Percentiles rank a stretch among this genome's conserved stretches.
phyloP scores from a whole-genome alignment of 2,329 filamentous ascomycete species.

The Fusarium vanettenii region DNA sequence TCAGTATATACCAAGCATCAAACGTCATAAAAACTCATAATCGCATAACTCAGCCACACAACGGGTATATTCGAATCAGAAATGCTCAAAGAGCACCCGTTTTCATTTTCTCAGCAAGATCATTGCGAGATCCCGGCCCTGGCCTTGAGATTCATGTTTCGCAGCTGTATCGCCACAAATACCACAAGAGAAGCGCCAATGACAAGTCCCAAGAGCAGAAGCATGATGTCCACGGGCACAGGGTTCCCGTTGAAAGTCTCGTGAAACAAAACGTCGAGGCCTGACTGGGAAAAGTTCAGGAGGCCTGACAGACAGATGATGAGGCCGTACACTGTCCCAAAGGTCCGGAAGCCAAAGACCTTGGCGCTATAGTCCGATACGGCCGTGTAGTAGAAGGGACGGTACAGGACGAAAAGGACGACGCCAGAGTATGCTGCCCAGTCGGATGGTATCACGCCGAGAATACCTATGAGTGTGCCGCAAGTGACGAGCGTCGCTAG shows the following conservation, averaged over 20 bases:
- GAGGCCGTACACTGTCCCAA: constrained; percentile 92
- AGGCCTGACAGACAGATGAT: constrained; percentile 89
- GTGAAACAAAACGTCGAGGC: constrained; percentile 82
- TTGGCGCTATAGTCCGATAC: constrained; percentile 92
- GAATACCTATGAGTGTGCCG: constrained; percentile 79
- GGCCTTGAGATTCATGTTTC: constrained; percentile 46
- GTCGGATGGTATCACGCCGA: constrained; percentile 76
- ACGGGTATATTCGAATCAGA: neutral
- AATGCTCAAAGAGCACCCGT: neutral
- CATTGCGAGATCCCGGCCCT: constrained; percentile 39
- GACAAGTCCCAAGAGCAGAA: constrained; percentile 70
- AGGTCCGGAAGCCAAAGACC: constrained; percentile 91
- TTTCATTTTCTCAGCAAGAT: neutral
- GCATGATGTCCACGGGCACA: constrained; percentile 78
- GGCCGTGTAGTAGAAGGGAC: constrained; percentile 91
- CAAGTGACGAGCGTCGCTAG: constrained; percentile 76
- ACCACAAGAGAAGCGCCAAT: constrained; percentile 74
- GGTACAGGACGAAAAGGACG: constrained; percentile 83
- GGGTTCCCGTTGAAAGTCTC: constrained; percentile 78
- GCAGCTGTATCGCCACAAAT: constrained; percentile 67
- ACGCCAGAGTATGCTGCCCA: constrained; percentile 83
- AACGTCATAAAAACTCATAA: neutral
- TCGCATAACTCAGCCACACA: neutral
- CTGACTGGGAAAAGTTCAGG: constrained; percentile 86
- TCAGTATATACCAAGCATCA: neutral